A percentile compares a stretch with the other conserved stretches of the same genome.
These are phyloP conservation scores for Geopyxis carbonaria DNA, from an alignment of 495 filamentous ascomycete genomes.

Conservation along the genomic window DNA sequence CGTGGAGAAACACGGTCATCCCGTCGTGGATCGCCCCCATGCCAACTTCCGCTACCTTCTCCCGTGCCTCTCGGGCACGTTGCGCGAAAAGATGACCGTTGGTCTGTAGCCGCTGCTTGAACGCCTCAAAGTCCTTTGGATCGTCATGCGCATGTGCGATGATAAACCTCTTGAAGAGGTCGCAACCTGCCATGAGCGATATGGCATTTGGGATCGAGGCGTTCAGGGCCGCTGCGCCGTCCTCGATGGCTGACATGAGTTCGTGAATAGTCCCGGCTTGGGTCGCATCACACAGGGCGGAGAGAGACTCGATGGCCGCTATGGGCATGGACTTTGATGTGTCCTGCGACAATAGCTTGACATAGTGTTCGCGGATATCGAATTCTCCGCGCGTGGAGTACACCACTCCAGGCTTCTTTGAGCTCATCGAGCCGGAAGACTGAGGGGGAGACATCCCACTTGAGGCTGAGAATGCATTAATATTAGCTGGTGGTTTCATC, in stretches of 20 bases:
- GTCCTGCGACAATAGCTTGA: conserved; percentile 31
- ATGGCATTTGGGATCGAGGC: conserved; percentile 67
- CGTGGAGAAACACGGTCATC: conserved; percentile 69
- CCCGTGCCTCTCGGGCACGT: conserved; percentile 68
- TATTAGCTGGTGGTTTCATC: no score
- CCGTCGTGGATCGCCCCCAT: conserved; percentile 56
- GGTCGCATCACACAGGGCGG: conserved; percentile 59
- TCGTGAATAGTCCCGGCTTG: conserved; percentile 77
- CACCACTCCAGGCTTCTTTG: conserved; percentile 18
- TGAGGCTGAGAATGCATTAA: no score
- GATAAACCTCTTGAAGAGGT: conserved; percentile 88
- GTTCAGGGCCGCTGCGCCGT: conserved; percentile 56
- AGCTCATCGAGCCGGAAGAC: conserved; percentile 6
- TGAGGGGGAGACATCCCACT: conserved; percentile 5
- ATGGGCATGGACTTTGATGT: conserved; percentile 86
- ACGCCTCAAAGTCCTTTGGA: conserved; percentile 56
- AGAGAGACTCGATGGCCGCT: conserved; percentile 85
- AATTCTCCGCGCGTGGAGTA: conserved; percentile 22
- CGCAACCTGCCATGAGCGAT: conserved; percentile 79
- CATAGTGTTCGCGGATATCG: conserved; percentile 21
- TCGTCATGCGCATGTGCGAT: conserved; percentile 38
- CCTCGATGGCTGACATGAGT: conserved; percentile 67
- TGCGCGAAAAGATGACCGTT: conserved; percentile 74
- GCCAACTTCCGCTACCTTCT: conserved; percentile 67
- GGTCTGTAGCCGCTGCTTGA: conserved; percentile 61